Conservation (phyloP, 257 asterid genomes). For the Nicotiana noctiflora region DNA sequence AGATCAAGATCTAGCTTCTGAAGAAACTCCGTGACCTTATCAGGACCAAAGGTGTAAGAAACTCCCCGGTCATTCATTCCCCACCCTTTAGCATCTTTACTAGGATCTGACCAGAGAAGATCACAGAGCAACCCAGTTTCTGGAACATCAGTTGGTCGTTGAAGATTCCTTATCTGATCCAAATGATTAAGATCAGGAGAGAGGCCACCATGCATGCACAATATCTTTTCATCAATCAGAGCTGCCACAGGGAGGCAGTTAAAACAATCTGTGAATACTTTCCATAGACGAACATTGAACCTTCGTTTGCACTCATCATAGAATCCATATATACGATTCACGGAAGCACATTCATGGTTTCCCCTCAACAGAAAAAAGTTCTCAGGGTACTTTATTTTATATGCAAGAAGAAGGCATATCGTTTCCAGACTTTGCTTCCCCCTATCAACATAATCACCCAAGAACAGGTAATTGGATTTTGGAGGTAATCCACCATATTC, state of each 20-base stretch:
- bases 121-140: slow-evolving; percentile 15
- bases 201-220: slow-evolving; percentile 32
- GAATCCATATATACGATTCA: slow-evolving; percentile 9
- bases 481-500: slow-evolving; percentile 30
- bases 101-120: slow-evolving; percentile 27
- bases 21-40: slow-evolving; percentile 23
- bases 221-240: slow-evolving; percentile 22
- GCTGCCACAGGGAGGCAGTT: slow-evolving; percentile 26
- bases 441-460: slow-evolving; percentile 29
- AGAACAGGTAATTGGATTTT: slow-evolving; percentile 26
- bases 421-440: slow-evolving; percentile 15
- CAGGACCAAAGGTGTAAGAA: slow-evolving; percentile 24
- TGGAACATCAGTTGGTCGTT: slow-evolving; percentile 27
- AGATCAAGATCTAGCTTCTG: slow-evolving; percentile 27
- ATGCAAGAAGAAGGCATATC: slow-evolving; percentile 8
- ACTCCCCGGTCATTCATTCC: slow-evolving; percentile 31
- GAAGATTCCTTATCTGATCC: slow-evolving; percentile 24
- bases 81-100: slow-evolving; percentile 27
- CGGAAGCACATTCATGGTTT: slow-evolving; percentile 10
- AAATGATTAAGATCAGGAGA: slow-evolving; percentile 25
- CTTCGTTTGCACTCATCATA: slow-evolving; percentile 11
- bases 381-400: background rate
- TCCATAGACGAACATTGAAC: slow-evolving; percentile 10
- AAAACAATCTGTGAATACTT: slow-evolving; percentile 6
- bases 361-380: slow-evolving; percentile 8